A percentile compares a stretch with the other conserved stretches of the same genome.
Conservation (phyloP, 768 basidiomycete genomes). For the Polyporus arcularius region DNA sequence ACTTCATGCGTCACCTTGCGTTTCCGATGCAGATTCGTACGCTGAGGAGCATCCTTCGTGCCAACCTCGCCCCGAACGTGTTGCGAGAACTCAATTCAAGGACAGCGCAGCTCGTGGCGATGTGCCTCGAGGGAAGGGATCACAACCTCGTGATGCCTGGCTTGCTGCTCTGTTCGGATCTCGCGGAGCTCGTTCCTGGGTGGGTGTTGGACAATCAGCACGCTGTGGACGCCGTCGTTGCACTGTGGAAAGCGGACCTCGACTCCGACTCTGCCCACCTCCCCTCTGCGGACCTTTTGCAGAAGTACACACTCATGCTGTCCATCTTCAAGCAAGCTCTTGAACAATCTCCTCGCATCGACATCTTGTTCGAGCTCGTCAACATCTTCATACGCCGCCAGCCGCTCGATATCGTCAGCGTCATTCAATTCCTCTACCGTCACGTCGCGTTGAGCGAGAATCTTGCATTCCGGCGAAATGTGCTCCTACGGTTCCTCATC, state of each 20-base stretch:
- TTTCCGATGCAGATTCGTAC: slow-evolving; percentile 82
- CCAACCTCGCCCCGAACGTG: slow-evolving; percentile 74
- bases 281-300: slow-evolving; percentile 51
- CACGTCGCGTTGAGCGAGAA: slow-evolving; percentile 79
- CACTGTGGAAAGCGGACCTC: slow-evolving; percentile 64
- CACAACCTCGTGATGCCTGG: slow-evolving; percentile 61
- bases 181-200: slow-evolving; percentile 60
- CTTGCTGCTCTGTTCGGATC: slow-evolving; percentile 74
- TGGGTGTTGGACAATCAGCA: slow-evolving; percentile 74
- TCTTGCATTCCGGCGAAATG: slow-evolving; percentile 71
- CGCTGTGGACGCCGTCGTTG: slow-evolving; percentile 70
- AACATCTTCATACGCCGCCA: slow-evolving; percentile 78
- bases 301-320: slow-evolving; percentile 65
- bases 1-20: slow-evolving; percentile 78
- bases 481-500: slow-evolving; percentile 81
- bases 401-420: slow-evolving; percentile 76
- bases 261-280: slow-evolving; percentile 28
- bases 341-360: slow-evolving; percentile 72
- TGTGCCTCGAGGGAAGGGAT: slow-evolving; percentile 53
- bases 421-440: slow-evolving; percentile 83
- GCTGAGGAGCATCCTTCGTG: slow-evolving; percentile 78
- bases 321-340: slow-evolving; percentile 77
- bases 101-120: slow-evolving; percentile 52
- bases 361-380: slow-evolving; percentile 87
- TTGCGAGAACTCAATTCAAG: slow-evolving; percentile 66